Evolutionary conservation across 805 yeast species (phyloP).

Genomic region (Candida rishiriensis): DNA sequence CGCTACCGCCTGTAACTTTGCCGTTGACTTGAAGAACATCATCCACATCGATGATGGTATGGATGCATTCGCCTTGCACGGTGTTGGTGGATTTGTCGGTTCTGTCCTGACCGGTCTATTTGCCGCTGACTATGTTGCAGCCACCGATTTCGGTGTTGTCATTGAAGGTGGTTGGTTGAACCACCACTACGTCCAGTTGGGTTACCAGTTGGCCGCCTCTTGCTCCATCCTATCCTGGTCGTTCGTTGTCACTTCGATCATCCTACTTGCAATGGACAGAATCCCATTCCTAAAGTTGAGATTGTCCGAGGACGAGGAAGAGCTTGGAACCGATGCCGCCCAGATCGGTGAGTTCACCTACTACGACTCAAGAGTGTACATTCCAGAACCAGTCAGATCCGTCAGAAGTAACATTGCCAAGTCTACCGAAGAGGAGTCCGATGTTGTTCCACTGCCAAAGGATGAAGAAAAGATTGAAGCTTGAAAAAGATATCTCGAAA

Average conservation of each 20-base stretch:
- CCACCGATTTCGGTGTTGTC: constrained; percentile 61
- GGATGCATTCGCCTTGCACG: constrained; percentile 92
- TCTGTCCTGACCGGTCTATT: constrained; percentile 84
- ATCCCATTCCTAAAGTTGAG: constrained; percentile 81
- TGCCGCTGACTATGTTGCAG: constrained; percentile 87
- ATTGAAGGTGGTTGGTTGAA: constrained; percentile 87
- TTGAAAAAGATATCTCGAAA: constrained; percentile 1
- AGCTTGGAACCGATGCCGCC: constrained; percentile 80
- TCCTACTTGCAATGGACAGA: constrained; percentile 62
- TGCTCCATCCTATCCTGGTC: constrained; percentile 72
- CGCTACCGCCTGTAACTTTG: constrained; percentile 75
- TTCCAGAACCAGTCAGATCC: constrained; percentile 78
- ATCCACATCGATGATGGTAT: constrained; percentile 88
- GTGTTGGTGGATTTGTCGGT: constrained; percentile 89
- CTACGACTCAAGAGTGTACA: constrained; percentile 58
- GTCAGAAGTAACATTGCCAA: constrained; percentile 26
- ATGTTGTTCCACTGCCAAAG: constrained; percentile 28
- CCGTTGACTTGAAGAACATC: constrained; percentile 71
- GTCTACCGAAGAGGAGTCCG: constrained; percentile 21
- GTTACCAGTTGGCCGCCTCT: constrained; percentile 82
- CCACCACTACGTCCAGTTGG: constrained; percentile 77
- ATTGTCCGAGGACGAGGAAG: constrained; percentile 82
- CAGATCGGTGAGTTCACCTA: constrained; percentile 90
- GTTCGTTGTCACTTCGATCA: constrained; percentile 62
- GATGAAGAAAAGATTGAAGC: constrained; percentile 23